These are phyloP conservation scores for Grammothele lineata DNA, from an alignment of 768 basidiomycete genomes.

Conservation along the genomic window DNA sequence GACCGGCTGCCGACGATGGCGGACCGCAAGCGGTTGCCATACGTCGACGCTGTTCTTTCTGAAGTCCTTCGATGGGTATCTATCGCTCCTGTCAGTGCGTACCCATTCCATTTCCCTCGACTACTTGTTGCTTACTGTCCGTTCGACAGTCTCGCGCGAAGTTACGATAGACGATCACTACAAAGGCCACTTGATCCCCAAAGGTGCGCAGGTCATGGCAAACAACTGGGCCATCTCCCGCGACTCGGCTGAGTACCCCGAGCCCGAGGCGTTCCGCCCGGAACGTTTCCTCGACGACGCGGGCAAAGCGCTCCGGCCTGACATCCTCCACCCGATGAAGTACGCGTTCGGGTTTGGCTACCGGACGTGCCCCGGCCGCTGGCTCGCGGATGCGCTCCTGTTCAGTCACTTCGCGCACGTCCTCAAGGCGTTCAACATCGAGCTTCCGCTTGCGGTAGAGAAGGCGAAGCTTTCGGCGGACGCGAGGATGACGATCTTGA, in stretches of 20 bases:
- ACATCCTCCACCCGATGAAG: constrained; percentile 11
- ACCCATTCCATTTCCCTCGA: background rate
- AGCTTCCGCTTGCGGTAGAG: constrained; percentile 3
- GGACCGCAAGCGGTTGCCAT: constrained; percentile 15
- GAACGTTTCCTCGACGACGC: constrained; percentile 11
- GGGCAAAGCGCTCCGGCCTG: constrained; percentile 3
- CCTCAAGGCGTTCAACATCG: constrained; percentile 22
- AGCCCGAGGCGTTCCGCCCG: constrained; percentile 23
- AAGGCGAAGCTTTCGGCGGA: constrained; percentile 9
- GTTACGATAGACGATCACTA: constrained; percentile 20
- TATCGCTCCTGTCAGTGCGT: constrained; percentile 17
- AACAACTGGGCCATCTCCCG: constrained; percentile 32
- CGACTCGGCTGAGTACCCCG: constrained; percentile 26
- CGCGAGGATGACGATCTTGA: constrained; percentile 9
- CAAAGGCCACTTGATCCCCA: constrained; percentile 26
- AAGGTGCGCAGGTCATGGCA: constrained; percentile 25
- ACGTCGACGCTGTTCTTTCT: constrained; percentile 14
- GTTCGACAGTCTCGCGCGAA: constrained; percentile 10
- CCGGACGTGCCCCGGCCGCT: constrained; percentile 16
- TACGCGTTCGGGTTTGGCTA: constrained; percentile 20
- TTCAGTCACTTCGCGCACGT: constrained; percentile 22
- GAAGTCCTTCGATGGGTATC: constrained; percentile 22
- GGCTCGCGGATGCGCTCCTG: constrained; percentile 20
- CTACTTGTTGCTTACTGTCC: background rate
- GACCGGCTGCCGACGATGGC: constrained; percentile 15